A percentile compares a stretch with the other conserved stretches of the same genome.
phyloP scores from a whole-genome alignment of 768 basidiomycete genomes.

The Bullera alba region DNA sequence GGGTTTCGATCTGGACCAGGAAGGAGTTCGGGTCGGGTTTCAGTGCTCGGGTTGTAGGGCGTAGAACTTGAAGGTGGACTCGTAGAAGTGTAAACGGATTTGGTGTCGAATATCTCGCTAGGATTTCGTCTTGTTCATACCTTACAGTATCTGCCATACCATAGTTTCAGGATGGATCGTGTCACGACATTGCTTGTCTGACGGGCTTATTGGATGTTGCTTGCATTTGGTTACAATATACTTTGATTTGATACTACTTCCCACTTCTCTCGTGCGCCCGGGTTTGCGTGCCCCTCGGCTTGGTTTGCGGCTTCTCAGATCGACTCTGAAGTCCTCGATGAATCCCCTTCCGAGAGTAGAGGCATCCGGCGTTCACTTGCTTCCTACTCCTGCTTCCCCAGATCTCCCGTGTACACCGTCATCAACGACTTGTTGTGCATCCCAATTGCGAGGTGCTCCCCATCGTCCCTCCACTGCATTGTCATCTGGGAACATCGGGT shows the following conservation, averaged over 20 bases:
- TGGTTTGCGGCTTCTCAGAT: not conserved
- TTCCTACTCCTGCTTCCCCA: slow-evolving; percentile 4
- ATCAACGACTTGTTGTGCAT: slow-evolving; percentile 36
- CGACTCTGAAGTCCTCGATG: not conserved
- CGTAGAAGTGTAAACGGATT: no score
- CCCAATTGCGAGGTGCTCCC: slow-evolving; percentile 38
- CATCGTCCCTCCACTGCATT: slow-evolving; percentile 39
- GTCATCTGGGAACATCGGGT: slow-evolving; percentile 14
- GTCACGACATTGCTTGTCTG: no score
- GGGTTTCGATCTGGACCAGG: no score
- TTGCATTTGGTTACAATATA: not conserved
- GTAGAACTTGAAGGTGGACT: no score
- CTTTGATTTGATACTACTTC: no score
- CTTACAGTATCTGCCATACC: no score
- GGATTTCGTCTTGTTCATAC: no score
- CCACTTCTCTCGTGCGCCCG: no score
- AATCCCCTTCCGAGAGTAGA: not conserved
- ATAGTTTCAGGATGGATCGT: no score
- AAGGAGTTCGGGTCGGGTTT: no score
- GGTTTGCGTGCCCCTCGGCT: not conserved
- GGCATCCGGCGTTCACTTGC: not conserved
- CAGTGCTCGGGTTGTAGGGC: no score
- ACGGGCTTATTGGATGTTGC: not conserved
- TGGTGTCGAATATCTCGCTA: no score
- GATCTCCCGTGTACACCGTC: slow-evolving; percentile 30